phyloP scores from a whole-genome alignment of 1,284 basidiomycete species.

The Malassezia dermatis region DNA sequence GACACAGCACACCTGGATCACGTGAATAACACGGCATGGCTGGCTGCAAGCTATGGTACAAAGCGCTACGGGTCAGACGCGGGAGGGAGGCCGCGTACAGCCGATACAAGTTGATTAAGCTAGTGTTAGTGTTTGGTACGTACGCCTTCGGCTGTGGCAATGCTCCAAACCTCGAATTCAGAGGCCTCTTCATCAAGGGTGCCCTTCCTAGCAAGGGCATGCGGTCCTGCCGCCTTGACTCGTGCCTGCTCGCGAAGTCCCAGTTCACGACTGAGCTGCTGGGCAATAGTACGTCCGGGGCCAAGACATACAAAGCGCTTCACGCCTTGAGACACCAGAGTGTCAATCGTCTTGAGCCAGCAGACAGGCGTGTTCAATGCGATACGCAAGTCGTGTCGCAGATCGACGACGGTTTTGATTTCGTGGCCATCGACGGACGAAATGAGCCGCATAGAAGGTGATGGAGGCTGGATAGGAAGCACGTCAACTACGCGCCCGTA shows the following conservation, averaged over 20 bases:
- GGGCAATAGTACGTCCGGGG: slow-evolving; percentile 40
- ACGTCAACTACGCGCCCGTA: slow-evolving; percentile 25
- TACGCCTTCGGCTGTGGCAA: slow-evolving; percentile 10
- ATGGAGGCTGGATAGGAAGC: slow-evolving; percentile 31
- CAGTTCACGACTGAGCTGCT: slow-evolving; percentile 42
- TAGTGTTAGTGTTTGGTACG: background rate
- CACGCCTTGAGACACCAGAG: slow-evolving; percentile 33
- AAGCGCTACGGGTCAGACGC: background rate
- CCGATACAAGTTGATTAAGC: background rate
- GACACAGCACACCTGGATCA: background rate
- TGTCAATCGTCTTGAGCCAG: slow-evolving; percentile 35
- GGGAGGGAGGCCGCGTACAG: background rate
- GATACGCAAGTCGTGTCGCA: slow-evolving; percentile 28
- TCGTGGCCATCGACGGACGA: slow-evolving; percentile 28
- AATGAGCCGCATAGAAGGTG: slow-evolving; percentile 22
- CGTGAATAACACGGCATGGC: background rate
- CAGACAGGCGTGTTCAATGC: slow-evolving; percentile 32
- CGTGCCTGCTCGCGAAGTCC: slow-evolving; percentile 15
- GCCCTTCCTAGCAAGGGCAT: background rate
- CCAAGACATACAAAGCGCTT: slow-evolving; percentile 43
- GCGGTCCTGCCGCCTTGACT: background rate
- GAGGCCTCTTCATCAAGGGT: background rate
- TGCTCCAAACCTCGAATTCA: slow-evolving; percentile 16
- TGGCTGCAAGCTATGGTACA: background rate
- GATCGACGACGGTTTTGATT: slow-evolving; percentile 14